Evolutionary conservation across 2,329 filamentous ascomycete genomes (phyloP).

Genomic region (Penicillium hordei): DNA sequence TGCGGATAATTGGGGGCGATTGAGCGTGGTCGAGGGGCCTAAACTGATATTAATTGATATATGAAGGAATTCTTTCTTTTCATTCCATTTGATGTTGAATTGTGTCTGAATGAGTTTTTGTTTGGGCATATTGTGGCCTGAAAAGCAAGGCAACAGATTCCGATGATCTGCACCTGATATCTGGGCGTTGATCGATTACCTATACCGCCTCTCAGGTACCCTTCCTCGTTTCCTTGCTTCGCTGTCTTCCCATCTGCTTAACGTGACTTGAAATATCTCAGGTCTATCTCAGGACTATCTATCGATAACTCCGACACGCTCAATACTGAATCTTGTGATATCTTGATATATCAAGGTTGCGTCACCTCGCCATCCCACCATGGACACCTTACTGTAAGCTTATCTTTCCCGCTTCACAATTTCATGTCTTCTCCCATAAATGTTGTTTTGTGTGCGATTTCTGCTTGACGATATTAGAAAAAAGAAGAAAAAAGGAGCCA

Average conservation of each 20-base stretch:
- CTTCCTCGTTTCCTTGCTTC: slow-evolving; percentile 1
- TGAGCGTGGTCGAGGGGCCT: neutral
- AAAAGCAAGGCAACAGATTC: neutral
- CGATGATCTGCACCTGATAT: slow-evolving; percentile 10
- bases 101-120: neutral
- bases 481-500: neutral
- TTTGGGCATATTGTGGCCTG: neutral
- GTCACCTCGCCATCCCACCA: slow-evolving; percentile 23
- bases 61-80: neutral
- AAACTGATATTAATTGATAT: neutral
- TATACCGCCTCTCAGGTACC: slow-evolving; percentile 18
- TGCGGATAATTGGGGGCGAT: too few relatives aligned
- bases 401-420: neutral
- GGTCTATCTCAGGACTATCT: neutral
- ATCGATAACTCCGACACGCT: neutral
- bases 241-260: neutral
- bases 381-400: slow-evolving; percentile 53
- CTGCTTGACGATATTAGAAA: neutral
- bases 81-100: neutral
- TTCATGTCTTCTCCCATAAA: neutral
- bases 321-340: neutral
- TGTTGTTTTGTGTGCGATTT: neutral
- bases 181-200: slow-evolving; percentile 6
- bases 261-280: neutral
- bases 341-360: neutral